phyloP scores from a whole-genome alignment of 805 yeast species.

The Torulaspora maleeae region DNA sequence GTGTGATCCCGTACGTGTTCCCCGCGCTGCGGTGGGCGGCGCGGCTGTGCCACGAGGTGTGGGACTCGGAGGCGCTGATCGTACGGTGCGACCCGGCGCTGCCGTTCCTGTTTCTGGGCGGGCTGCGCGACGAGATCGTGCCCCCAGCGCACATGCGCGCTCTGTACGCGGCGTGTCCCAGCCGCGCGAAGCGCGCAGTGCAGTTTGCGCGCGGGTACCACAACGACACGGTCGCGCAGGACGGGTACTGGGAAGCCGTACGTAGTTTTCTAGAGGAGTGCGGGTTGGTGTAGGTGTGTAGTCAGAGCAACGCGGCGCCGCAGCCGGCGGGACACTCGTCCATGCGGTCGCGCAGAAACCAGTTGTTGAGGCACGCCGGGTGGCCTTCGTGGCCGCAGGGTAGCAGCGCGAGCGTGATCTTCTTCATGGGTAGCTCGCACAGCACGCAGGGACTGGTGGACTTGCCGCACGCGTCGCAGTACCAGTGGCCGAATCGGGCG shows the following conservation, averaged over 20 bases:
- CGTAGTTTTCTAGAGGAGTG: constrained; percentile 48
- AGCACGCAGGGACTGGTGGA: constrained; percentile 65
- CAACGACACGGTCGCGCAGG: constrained; percentile 75
- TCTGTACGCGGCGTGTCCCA: constrained; percentile 50
- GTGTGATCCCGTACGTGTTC: constrained; percentile 67
- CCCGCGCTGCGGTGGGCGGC: constrained; percentile 58
- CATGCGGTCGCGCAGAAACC: constrained; percentile 67
- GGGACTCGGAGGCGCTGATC: constrained; percentile 73
- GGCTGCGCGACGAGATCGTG: constrained; percentile 79
- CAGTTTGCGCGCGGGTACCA: constrained; percentile 62
- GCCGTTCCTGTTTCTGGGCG: constrained; percentile 70
- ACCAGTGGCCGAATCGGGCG: constrained; percentile 67
- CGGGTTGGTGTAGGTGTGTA: constrained; percentile 21
- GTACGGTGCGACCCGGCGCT: constrained; percentile 45
- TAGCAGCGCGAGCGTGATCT: constrained; percentile 54
- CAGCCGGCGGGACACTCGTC: constrained; percentile 77
- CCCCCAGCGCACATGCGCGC: constrained; percentile 78
- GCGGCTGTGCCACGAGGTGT: constrained; percentile 64
- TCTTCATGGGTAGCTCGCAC: constrained; percentile 73
- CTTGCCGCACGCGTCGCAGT: constrained; percentile 66
- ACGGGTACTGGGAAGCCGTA: constrained; percentile 71
- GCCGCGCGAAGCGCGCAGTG: constrained; percentile 48
- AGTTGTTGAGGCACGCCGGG: constrained; percentile 66
- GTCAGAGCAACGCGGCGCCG: constrained; percentile 7
- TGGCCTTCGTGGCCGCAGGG: constrained; percentile 89